Evolutionary conservation across 2,329 filamentous ascomycete species (phyloP), one percentile per base, ranked within the genome.

Genomic region (Monilinia laxa): DNA sequence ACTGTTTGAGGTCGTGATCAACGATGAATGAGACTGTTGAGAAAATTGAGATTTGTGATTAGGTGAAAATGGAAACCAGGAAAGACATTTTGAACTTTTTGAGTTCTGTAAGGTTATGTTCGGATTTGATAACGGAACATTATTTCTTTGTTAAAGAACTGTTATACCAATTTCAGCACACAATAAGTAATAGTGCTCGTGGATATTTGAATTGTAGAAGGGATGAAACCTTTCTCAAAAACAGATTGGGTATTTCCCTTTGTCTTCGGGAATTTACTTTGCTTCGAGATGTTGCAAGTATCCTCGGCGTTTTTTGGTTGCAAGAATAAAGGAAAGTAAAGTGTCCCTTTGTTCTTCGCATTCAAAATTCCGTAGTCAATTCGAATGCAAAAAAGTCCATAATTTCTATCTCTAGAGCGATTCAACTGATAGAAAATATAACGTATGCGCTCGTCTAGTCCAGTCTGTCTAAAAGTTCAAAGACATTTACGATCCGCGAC

Each of bases 31-130:
- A 20, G 25, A 45, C 28, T 18, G 23, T n/a, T 40, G 23, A 23
- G 23, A 56, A 45, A n/a, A 31, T 56, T 9, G 11, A 42, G 35
- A 55, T 55, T 18, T 18, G 20, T 14, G 35, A 35, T n/a, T 28
- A 16, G 60, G 51, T 62, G 58, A 10, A 62, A 62, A 25, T 51
- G 45, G 58, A 60, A 60, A 51, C 35, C 3, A 40, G 31, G 45
- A 62, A 51, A 62, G 58, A 62, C 58, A 62, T 51, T 16, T 51
- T 51, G 10, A 20, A 23, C 31, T 51, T 28, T 2, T 38, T 51
- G 28, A 10, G 14, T 51, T 25, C n/a, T 49, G 18, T 38, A 60
- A 7, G 20, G 51, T 51, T 51, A 45, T 18, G 20, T 51, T 6
- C 7, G n/a, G 4, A 25, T 35, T 60, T 38, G 58, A 51, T 20